A percentile compares a stretch with the other conserved stretches of the same genome.
phyloP scores from a whole-genome alignment of 2,329 filamentous ascomycete species.

The Chaetomium sp. region DNA sequence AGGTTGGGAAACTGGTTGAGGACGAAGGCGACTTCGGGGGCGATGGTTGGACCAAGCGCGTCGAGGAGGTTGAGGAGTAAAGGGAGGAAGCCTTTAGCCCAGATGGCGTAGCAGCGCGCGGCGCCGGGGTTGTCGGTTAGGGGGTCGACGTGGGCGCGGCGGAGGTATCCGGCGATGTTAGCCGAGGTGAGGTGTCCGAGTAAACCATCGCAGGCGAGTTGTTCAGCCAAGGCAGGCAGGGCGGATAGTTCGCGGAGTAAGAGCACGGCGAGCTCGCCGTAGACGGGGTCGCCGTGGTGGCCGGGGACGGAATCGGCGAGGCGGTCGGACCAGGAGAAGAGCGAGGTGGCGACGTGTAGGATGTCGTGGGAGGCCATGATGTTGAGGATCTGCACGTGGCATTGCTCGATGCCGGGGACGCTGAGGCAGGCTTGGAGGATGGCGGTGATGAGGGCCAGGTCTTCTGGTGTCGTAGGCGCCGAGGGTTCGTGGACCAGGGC shows the following conservation, averaged over 20 bases:
- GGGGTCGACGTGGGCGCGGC: conserved; percentile 64
- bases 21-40: conserved; percentile 77
- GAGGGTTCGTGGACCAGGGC: conserved; percentile 74
- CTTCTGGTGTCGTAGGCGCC: conserved; percentile 60
- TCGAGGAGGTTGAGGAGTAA: conserved; percentile 82
- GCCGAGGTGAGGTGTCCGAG: conserved; percentile 73
- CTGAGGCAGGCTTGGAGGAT: conserved; percentile 79
- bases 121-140: conserved; percentile 65
- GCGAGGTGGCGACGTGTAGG: conserved; percentile 71
- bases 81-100: conserved; percentile 81
- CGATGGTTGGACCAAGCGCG: conserved; percentile 72
- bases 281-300: conserved; percentile 70
- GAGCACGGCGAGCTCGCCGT: conserved; percentile 83
- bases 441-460: conserved; percentile 80
- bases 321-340: conserved; percentile 92
- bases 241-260: conserved; percentile 85
- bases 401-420: conserved; percentile 67
- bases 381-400: conserved; percentile 63
- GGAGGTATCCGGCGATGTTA: conserved; percentile 71
- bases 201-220: conserved; percentile 80
- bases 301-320: conserved; percentile 46
- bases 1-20: conserved; percentile 84
- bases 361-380: conserved; percentile 65
- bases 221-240: conserved; percentile 75
- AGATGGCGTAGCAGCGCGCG: conserved; percentile 78